Evolutionary conservation across 176 grass and related monocot species (phyloP).

Genomic region (Thalia dealbata): DNA sequence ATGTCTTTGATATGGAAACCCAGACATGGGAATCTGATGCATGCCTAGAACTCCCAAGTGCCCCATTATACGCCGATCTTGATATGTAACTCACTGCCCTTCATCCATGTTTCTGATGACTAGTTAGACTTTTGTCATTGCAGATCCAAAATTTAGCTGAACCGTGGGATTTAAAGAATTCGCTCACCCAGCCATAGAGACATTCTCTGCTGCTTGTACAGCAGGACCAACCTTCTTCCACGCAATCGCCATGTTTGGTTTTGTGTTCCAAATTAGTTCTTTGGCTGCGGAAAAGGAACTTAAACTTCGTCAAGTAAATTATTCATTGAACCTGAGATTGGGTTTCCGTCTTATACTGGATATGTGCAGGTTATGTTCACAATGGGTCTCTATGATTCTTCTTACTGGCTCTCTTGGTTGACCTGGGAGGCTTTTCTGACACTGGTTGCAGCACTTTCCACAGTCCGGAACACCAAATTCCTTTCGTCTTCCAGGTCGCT

Average conservation of each 20-base stretch:
- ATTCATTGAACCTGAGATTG: too few relatives aligned
- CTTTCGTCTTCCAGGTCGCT: too few relatives aligned
- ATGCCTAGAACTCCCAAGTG: background rate
- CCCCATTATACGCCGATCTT: too few relatives aligned
- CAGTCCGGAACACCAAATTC: too few relatives aligned
- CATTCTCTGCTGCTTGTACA: constrained; percentile 67
- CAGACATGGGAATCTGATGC: too few relatives aligned
- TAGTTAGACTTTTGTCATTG: background rate
- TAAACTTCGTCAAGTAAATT: constrained; percentile 71
- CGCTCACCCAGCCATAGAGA: constrained; percentile 83
- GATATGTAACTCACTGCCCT: background rate
- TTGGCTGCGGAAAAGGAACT: constrained; percentile 90
- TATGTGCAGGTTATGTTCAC: constrained; percentile 74
- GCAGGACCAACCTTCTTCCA: constrained; percentile 89
- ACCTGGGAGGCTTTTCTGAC: constrained; percentile 90
- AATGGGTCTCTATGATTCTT: constrained; percentile 91
- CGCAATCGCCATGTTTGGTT: constrained; percentile 97
- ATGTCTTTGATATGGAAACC: too few relatives aligned
- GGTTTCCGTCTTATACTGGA: background rate
- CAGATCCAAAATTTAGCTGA: constrained; percentile 88
- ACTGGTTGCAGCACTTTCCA: constrained; percentile 65
- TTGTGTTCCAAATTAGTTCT: constrained; percentile 93
- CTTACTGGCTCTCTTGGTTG: constrained; percentile 96
- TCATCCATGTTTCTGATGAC: background rate
- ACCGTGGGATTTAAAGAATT: constrained; percentile 85